Conservation (phyloP, 352 stramenopile species). For the Phytophthora crassamura region DNA sequence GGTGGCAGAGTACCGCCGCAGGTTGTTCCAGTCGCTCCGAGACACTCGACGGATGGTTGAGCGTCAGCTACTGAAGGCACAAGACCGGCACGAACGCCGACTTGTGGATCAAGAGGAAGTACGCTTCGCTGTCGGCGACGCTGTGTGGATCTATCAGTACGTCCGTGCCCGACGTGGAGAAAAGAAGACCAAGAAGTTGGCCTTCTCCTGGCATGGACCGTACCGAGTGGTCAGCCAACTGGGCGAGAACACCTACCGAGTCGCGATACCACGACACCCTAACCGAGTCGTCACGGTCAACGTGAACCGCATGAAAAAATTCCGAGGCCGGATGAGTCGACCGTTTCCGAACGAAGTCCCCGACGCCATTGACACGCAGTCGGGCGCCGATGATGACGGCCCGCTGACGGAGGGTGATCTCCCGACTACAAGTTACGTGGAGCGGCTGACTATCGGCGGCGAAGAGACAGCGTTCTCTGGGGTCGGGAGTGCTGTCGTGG, state of each 20-base stretch:
- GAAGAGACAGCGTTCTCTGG: conserved; percentile 7
- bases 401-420: conserved; percentile 2
- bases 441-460: conserved; percentile 3
- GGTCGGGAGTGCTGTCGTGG: background rate
- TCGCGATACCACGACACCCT: background rate
- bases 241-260: background rate
- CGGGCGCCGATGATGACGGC: background rate
- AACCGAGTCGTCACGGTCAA: conserved; percentile 7
- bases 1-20: background rate
- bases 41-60: background rate
- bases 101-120: background rate
- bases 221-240: background rate
- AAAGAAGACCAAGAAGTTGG: conserved; percentile 13
- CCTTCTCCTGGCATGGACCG: conserved; percentile 1
- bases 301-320: conserved; percentile 7
- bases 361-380: background rate
- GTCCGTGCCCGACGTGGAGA: background rate
- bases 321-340: too few species aligned
- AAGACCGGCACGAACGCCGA: background rate
- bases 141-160: conserved; percentile 5
- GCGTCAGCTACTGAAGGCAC: conserved; percentile 2
- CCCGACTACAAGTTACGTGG: conserved; percentile 3
- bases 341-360: background rate
- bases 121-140: background rate
- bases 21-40: background rate